Percentiles rank a stretch among this genome's conserved stretches.
Conservation (phyloP, 2,329 filamentous ascomycete genomes). For the Chrysoporthe cubensis region DNA sequence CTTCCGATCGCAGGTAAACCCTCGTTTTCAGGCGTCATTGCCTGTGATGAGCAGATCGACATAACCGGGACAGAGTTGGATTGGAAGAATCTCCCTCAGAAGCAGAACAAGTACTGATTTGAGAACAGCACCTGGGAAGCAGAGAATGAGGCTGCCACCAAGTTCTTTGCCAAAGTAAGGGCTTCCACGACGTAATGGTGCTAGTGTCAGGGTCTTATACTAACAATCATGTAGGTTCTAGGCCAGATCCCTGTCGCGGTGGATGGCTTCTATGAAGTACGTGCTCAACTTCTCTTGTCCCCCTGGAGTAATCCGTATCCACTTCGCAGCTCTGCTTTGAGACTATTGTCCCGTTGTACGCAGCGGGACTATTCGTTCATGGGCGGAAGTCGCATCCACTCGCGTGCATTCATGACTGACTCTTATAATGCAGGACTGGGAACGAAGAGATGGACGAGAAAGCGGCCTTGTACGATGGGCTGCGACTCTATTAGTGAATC, state of each 20-base stretch:
- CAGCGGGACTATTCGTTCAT: no score
- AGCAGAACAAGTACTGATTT: not conserved
- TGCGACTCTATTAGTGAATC: not conserved
- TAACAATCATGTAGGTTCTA: not conserved
- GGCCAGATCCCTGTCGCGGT: not conserved
- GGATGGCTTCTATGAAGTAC: not conserved
- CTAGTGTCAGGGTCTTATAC: not conserved
- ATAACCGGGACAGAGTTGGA: not conserved
- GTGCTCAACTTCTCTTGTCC: not conserved
- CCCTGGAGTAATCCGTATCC: not conserved
- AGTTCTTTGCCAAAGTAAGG: not conserved
- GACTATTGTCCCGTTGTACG: no score
- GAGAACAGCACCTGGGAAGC: conserved; percentile 1
- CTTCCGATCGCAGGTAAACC: not conserved
- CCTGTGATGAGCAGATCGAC: not conserved
- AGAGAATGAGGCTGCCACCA: not conserved
- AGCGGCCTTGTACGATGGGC: not conserved
- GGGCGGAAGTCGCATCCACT: no score
- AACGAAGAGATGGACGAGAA: conserved; percentile 1
- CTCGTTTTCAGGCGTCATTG: not conserved
- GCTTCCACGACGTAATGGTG: not conserved
- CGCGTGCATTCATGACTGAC: not conserved
- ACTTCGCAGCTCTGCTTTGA: not conserved
- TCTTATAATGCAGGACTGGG: not conserved
- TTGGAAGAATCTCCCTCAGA: not conserved